A percentile compares a stretch with the other conserved stretches of the same genome.
Conservation (phyloP, 169 alveolate genomes). For the Plasmodium billcollinsi region DNA sequence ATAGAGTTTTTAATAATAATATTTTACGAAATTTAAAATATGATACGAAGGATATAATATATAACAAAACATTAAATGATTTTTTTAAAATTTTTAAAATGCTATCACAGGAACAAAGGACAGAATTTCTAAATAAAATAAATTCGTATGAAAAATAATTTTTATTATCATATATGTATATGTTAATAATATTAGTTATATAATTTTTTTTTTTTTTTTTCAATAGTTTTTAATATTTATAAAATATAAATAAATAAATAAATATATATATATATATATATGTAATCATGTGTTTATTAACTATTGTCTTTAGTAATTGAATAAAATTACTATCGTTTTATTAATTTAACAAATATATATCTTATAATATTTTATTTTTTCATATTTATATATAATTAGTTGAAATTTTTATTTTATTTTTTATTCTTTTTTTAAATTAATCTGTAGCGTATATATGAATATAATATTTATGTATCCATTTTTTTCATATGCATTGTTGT, state of each 20-base stretch:
- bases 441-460: conserved; percentile 12
- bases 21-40: conserved; percentile 25
- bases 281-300: not conserved
- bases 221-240: not conserved
- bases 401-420: conserved; percentile 2
- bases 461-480: not conserved
- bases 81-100: conserved; percentile 35
- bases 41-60: conserved; percentile 8
- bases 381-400: not conserved
- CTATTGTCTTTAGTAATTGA: conserved; percentile 2
- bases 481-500: too few relatives aligned
- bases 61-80: conserved; percentile 25
- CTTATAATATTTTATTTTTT: not conserved
- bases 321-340: not conserved
- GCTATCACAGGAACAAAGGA: conserved; percentile 17
- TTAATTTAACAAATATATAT: not conserved
- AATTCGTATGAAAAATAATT: conserved; percentile 19
- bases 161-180: not conserved
- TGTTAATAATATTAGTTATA: not conserved
- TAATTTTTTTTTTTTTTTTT: conserved; percentile 2
- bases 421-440: conserved; percentile 15
- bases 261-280: not conserved
- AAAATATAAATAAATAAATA: not conserved
- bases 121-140: conserved; percentile 44
- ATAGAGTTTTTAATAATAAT: conserved; percentile 34